Percentiles rank a stretch among this genome's conserved stretches.
Conservation (phyloP, 228 moss, liverwort and hornwort species). For the Sphagnum fallax region DNA sequence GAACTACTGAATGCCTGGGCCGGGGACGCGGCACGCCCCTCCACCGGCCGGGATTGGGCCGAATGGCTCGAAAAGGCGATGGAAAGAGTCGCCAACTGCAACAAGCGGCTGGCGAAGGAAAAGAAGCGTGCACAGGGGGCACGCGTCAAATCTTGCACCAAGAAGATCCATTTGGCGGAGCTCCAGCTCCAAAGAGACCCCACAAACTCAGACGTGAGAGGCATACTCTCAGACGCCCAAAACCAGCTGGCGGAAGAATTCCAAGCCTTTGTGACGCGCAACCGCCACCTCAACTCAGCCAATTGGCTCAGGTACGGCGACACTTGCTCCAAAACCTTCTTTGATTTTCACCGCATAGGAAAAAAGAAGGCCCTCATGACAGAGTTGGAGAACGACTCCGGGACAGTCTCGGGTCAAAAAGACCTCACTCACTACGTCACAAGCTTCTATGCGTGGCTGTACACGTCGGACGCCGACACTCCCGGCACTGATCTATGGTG, state of each 20-base stretch:
- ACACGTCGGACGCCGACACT: not conserved
- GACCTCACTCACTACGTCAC: not conserved
- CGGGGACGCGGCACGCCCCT: no score
- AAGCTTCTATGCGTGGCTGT: not conserved
- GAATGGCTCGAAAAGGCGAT: no score
- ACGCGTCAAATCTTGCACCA: not conserved
- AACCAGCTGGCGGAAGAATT: not conserved
- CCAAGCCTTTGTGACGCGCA: not conserved
- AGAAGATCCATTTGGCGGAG: not conserved
- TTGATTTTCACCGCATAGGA: not conserved
- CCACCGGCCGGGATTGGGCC: no score
- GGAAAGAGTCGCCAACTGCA: accelerated
- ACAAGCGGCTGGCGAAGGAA: no score
- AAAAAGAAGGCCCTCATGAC: not conserved
- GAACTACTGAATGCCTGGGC: no score
- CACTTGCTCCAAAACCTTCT: not conserved
- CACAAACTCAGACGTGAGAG: not conserved
- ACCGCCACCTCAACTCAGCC: not conserved
- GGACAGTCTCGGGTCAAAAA: not conserved
- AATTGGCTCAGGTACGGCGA: not conserved
- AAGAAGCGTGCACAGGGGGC: no score
- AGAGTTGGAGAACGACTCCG: not conserved
- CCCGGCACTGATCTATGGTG: not conserved
- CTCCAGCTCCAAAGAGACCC: not conserved
- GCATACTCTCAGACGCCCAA: not conserved